Evolutionary conservation across 2,329 filamentous ascomycete genomes (phyloP), one percentile per base, ranked within the genome.

Genomic region (Aspergillus neoniger): DNA sequence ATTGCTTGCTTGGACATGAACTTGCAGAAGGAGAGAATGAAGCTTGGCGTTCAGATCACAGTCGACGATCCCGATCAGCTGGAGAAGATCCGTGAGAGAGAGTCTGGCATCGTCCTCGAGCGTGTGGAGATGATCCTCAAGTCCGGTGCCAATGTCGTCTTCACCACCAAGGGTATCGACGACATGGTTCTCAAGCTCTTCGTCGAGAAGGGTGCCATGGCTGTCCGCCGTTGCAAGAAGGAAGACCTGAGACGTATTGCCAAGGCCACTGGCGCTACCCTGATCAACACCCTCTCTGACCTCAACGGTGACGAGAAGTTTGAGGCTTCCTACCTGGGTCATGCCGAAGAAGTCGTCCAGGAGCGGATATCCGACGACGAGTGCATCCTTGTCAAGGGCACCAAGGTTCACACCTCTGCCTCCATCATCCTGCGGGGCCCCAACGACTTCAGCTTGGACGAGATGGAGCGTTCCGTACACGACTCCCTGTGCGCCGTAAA

Each of bases 301-400:
- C 83, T 99, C 65, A 98, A 99, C 74, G 95, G 95, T 61, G 95
- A 99, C 75, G 95, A 99, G 82, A 92, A 90, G 75, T 99, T 98
- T 71, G 95, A 99, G 69, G 82, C 91, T 21, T 92, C 92, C 43
- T 91, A 91, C 74, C 84, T 99, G 39, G 95, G 95, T 62, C 84
- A 92, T 66, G 95, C 95, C 14, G 95, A 99, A 70, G 95, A 98
- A 80, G 94, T 99, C 64, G 86, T 90, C n/a, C 95, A 99, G 79
- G 95, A 98, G 83, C 90, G 94, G 72, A 98, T 99, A 76, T 98
- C 95, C 2, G 95, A 99, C 72, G 95, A 99, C 70, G 95, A 99
- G 82, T 98, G 94, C 79, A 99, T 99, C 67, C 81, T 99, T 65
- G 86, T 99, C 76, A 96, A 95, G 83, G 94, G 94, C 58, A 96